Conservation (phyloP, 148 eudicot species). For the Arbutus unedo region DNA sequence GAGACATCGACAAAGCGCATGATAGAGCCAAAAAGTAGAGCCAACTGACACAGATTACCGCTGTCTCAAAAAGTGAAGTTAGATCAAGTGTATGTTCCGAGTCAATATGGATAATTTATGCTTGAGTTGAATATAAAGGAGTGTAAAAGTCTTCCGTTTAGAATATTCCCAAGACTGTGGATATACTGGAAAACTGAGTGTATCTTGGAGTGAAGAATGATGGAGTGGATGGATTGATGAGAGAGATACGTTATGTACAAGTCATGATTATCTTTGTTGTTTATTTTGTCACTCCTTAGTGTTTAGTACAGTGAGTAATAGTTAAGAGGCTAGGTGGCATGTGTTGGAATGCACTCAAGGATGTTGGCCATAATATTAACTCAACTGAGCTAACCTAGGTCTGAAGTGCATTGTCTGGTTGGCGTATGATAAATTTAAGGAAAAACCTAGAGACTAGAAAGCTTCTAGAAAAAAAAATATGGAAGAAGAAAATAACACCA, state of each 20-base stretch:
- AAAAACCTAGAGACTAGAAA: not conserved
- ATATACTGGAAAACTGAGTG: not conserved
- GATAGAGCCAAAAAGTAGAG: not conserved
- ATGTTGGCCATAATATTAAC: not conserved
- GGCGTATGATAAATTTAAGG: no score
- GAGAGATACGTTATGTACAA: not conserved
- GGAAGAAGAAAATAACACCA: no score
- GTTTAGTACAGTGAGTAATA: not conserved
- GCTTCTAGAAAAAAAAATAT: no score
- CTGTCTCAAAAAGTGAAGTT: not conserved
- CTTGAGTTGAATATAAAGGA: not conserved
- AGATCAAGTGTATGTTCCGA: not conserved
- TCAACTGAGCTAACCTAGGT: not conserved
- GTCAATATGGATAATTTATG: not conserved
- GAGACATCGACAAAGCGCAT: not conserved
- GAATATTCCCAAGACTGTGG: not conserved
- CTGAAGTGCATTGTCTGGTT: not conserved
- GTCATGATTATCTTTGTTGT: not conserved
- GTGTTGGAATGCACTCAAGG: not conserved
- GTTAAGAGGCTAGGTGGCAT: not conserved
- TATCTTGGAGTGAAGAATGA: not conserved
- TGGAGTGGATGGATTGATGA: not conserved
- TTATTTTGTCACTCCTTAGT: not conserved
- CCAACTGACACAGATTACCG: not conserved
- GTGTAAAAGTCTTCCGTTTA: not conserved